Percentiles rank a stretch among this genome's conserved stretches.
These are phyloP conservation scores for Pestalotiopsis fici DNA, from an alignment of 2,329 filamentous ascomycete species.

Conservation along the genomic window DNA sequence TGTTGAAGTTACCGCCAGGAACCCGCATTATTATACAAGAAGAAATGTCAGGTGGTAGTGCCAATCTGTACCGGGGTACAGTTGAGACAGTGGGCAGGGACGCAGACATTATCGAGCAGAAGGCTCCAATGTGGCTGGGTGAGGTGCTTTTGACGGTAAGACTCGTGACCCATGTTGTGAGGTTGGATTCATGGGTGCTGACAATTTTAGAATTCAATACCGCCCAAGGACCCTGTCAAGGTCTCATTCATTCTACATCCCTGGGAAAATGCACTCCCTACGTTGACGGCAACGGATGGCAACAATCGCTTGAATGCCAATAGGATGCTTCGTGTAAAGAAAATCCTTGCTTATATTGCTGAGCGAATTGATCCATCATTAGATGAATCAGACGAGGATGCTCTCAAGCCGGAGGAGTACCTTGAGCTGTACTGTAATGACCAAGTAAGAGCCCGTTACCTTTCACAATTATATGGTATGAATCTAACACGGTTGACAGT, in stretches of 20 bases:
- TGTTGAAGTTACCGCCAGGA: slow-evolving; percentile 69
- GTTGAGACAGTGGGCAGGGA: slow-evolving; percentile 77
- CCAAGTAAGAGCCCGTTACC: slow-evolving; percentile 62
- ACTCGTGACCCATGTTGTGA: background rate
- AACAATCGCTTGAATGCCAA: slow-evolving; percentile 95
- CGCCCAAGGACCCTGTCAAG: slow-evolving; percentile 90
- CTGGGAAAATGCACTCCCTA: slow-evolving; percentile 72
- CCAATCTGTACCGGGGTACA: slow-evolving; percentile 89
- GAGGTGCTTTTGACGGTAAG: slow-evolving; percentile 75
- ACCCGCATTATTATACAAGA: slow-evolving; percentile 72
- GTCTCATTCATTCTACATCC: slow-evolving; percentile 92
- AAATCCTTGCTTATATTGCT: slow-evolving; percentile 88
- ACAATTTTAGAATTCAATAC: slow-evolving; percentile 67
- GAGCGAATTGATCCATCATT: slow-evolving; percentile 82
- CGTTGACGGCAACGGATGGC: slow-evolving; percentile 72
- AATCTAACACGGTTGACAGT: slow-evolving; percentile 36
- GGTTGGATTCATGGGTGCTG: slow-evolving; percentile 6
- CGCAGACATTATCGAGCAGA: slow-evolving; percentile 80
- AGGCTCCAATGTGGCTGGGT: slow-evolving; percentile 88
- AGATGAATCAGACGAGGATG: slow-evolving; percentile 58
- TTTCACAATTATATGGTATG: background rate
- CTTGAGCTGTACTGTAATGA: slow-evolving; percentile 94
- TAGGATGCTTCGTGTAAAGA: slow-evolving; percentile 92
- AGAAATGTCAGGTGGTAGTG: slow-evolving; percentile 67
- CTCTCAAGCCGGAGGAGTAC: slow-evolving; percentile 84